Evolutionary conservation across 1,139 yeast genomes (phyloP).

Genomic region (Saccharomyces hybrid): DNA sequence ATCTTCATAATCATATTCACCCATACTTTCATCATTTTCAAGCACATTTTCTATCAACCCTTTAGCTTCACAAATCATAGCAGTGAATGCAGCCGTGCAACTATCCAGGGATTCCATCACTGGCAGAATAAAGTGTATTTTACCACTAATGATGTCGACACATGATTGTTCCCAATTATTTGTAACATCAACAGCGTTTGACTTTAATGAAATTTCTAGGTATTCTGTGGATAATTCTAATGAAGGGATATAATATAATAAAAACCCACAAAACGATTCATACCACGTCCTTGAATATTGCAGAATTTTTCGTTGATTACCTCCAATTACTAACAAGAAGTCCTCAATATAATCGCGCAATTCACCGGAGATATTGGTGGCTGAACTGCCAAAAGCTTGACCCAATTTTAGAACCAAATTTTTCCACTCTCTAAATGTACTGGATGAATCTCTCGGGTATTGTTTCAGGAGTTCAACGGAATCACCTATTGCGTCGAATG

Average conservation of each 20-base stretch:
- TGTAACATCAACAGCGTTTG: constrained; percentile 36
- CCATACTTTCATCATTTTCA: constrained; percentile 7
- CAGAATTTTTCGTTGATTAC: constrained; percentile 25
- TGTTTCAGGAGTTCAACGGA: constrained; percentile 33
- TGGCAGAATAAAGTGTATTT: constrained; percentile 52
- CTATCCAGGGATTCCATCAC: constrained; percentile 56
- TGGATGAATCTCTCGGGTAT: constrained; percentile 31
- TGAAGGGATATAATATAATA: constrained; percentile 57
- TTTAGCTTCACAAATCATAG: constrained; percentile 57
- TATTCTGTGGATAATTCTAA: constrained; percentile 40
- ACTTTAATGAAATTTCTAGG: constrained; percentile 30
- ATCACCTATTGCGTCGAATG: constrained; percentile 41
- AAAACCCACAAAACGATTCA: constrained; percentile 56
- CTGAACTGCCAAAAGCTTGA: constrained; percentile 22
- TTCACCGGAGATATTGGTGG: constrained; percentile 20
- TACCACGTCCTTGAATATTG: constrained; percentile 49
- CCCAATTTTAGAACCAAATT: constrained; percentile 24
- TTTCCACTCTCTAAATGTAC: constrained; percentile 35
- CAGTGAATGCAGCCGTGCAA: constrained; percentile 59
- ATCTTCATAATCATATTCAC: constrained; percentile 3
- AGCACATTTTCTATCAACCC: constrained; percentile 44
- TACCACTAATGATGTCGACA: constrained; percentile 50
- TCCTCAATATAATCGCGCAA: constrained; percentile 25
- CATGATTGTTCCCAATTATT: constrained; percentile 57
- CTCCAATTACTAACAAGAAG: constrained; percentile 23